Conservation (phyloP, 2,329 filamentous ascomycete species). For the Colletotrichum sp. region DNA sequence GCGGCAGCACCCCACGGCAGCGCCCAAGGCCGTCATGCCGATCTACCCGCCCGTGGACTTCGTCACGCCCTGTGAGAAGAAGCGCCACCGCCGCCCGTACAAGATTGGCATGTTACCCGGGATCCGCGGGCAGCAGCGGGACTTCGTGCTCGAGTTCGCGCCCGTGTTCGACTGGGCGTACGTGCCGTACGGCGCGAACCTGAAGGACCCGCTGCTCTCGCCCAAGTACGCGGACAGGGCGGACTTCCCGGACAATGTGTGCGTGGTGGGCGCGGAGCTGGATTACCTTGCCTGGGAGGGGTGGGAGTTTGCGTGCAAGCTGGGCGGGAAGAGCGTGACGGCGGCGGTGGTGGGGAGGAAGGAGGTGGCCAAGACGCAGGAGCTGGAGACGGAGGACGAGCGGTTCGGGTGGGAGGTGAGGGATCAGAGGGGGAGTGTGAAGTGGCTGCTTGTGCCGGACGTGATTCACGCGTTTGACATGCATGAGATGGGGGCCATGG, state of each 20-base stretch:
- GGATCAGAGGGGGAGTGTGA: conserved; percentile 31
- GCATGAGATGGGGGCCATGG: conserved; percentile 27
- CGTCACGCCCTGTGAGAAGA: conserved; percentile 27
- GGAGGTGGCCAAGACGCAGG: conserved; percentile 14
- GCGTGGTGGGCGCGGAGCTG: conserved; percentile 41
- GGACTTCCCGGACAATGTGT: conserved; percentile 37
- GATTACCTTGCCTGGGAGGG: conserved; percentile 35
- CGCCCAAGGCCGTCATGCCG: conserved; percentile 39
- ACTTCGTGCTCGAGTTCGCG: conserved; percentile 24
- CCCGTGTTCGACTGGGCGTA: conserved; percentile 39
- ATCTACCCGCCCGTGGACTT: conserved; percentile 48
- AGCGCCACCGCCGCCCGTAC: conserved; percentile 29
- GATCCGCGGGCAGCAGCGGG: conserved; percentile 20
- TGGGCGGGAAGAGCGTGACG: conserved; percentile 21
- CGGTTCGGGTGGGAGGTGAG: conserved; percentile 39
- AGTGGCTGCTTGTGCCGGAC: conserved; percentile 48
- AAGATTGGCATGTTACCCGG: conserved; percentile 24
- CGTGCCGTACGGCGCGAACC: conserved; percentile 32
- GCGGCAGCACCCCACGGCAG: conserved; percentile 22
- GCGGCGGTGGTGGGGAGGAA: conserved; percentile 10
- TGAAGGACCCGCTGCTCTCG: conserved; percentile 36
- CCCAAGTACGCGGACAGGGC: conserved; percentile 35
- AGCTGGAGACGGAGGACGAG: conserved; percentile 34
- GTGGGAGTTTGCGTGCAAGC: conserved; percentile 21
- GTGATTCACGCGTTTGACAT: conserved; percentile 45